phyloP scores from a whole-genome alignment of 257 asterid species.

The Avicennia marina region DNA sequence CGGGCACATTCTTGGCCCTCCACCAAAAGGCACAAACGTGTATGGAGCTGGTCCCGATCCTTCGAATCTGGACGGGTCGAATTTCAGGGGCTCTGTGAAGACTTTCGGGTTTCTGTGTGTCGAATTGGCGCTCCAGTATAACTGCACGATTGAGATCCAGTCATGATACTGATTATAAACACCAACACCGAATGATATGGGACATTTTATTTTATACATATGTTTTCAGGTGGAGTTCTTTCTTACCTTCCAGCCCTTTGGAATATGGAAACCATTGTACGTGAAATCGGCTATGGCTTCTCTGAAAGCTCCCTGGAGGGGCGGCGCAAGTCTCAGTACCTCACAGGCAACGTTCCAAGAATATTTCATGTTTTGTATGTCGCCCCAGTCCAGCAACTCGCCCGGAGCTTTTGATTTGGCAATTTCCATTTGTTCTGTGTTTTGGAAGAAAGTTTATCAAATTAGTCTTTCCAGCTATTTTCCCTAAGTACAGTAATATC shows the following conservation, averaged over 20 bases:
- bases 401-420: constrained; percentile 24
- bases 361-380: constrained; percentile 34
- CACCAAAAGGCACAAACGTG: constrained; percentile 8
- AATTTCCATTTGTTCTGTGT: constrained; percentile 34
- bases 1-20: constrained; percentile 11
- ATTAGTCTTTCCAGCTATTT: not conserved
- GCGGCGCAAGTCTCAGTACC: constrained; percentile 24
- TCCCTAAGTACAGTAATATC: not conserved
- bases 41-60: constrained; percentile 8
- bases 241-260: constrained; percentile 42
- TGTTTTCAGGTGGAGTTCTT: no score
- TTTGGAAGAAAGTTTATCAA: no score
- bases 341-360: constrained; percentile 39
- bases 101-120: constrained; percentile 1
- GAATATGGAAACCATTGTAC: constrained; percentile 27
- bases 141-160: not conserved
- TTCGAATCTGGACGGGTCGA: constrained; percentile 9
- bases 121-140: constrained; percentile 10
- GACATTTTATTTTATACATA: no score
- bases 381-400: constrained; percentile 30
- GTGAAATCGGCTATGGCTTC: constrained; percentile 30
- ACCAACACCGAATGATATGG: no score
- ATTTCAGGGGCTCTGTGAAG: not conserved
- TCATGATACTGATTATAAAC: no score
- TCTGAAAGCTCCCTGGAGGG: constrained; percentile 31